Base-by-base conservation (phyloP, 371 early-diverging fungal genomes). In the Batkoa obscura region DNA sequence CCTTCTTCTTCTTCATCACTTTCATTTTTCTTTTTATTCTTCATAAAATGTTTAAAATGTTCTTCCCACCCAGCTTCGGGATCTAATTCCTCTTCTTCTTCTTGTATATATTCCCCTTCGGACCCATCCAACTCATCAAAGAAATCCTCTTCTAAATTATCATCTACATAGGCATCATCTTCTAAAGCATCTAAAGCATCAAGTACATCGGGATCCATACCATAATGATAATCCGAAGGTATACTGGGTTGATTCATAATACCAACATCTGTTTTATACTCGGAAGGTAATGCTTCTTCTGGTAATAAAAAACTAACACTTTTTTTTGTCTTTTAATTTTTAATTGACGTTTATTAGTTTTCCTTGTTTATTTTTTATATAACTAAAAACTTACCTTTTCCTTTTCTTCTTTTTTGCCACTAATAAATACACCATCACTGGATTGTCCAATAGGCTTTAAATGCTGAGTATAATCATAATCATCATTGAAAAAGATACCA, bases 391-490 rank as follows among this genome's bases (percentile, higher is more conserved):
- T n/a, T n/a, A 59, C 55, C 4, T 68, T 57, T 10, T 61, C 69
- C 51, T 72, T 68, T 58, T 66, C 68, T 61, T 50, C 50, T 32
- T 58, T 60, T 10, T 83, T 73, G 12, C 87, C 83, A 56, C 79
- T 79, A 59, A 95, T 61, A 57, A 84, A 82, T 38, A 91, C 82
- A 8, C 88, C 86, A 49, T 80, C 83, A 5, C 83, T 74, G 30
- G 70, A 63, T 35, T 63, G 68, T n/a, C 94, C 94, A 10, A 94
- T 88, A 13, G 76, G 69, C 50, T 78, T 80, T 66, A 96, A 72
- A 61, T 96, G 94, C 72, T 93, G 81, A 56, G 80, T 72, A 68
- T 96, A 96, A 66, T 96, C 90, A 65, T 94, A 96, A 66, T 94
- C 92, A 56, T 85, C 83, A 6, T n/a, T 9, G 2, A n/a, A n/a